Evolutionary conservation across 768 basidiomycete genomes (phyloP).

Genomic region (Kwoniella dejecticola): DNA sequence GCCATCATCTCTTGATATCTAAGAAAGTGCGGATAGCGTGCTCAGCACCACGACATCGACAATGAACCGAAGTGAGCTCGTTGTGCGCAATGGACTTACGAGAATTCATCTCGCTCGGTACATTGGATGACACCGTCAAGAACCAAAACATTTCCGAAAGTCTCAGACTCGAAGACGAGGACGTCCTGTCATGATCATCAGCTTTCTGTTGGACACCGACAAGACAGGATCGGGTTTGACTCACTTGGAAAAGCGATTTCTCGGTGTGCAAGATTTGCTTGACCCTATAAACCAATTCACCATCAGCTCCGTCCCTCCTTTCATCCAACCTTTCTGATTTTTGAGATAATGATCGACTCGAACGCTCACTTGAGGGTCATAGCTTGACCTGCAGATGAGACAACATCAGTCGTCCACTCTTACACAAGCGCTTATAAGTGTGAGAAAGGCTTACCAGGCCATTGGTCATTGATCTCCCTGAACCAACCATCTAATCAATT

Average conservation of each 20-base stretch:
- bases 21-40: no score
- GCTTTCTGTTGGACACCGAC: not conserved
- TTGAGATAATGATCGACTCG: not conserved
- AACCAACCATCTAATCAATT: constrained; percentile 80
- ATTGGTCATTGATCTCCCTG: constrained; percentile 89
- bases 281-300: constrained; percentile 60
- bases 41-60: no score
- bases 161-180: constrained; percentile 92
- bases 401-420: not conserved
- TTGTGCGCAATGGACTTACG: no score
- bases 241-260: constrained; percentile 79
- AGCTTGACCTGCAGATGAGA: constrained; percentile 70
- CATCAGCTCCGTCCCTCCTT: constrained; percentile 3
- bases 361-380: constrained; percentile 74
- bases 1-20: constrained; percentile 99
- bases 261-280: constrained; percentile 92
- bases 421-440: constrained; percentile 18
- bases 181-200: constrained; percentile 64
- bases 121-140: constrained; percentile 95
- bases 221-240: constrained; percentile 3
- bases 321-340: not conserved
- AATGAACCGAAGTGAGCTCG: no score
- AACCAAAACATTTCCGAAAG: constrained; percentile 94
- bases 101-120: constrained; percentile 98
- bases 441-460: constrained; percentile 65